A percentile compares a stretch with the other conserved stretches of the same genome.
Conservation (phyloP, 192 early-diverging fungal species). For the Rhizophagus clarus region DNA sequence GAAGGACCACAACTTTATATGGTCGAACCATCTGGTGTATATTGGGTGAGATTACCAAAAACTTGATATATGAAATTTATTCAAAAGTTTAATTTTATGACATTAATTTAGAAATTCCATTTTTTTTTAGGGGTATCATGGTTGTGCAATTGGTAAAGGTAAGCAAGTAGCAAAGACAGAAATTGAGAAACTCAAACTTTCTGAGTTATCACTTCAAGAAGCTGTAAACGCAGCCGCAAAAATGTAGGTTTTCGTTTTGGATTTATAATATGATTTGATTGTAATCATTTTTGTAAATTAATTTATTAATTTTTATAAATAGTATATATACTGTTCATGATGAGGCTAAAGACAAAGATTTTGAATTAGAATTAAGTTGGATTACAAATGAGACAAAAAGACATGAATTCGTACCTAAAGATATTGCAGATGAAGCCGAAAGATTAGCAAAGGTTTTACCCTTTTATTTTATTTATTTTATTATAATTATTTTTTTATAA, state of each 20-base stretch:
- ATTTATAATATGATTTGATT: slow-evolving; percentile 15
- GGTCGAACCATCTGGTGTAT: slow-evolving; percentile 96
- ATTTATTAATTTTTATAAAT: neutral
- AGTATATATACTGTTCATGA: slow-evolving; percentile 95
- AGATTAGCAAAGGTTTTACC: slow-evolving; percentile 74
- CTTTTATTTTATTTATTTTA: neutral
- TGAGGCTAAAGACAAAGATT: slow-evolving; percentile 98
- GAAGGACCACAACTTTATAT: slow-evolving; percentile 89
- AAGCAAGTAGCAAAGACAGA: slow-evolving; percentile 98
- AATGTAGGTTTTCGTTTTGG: slow-evolving; percentile 63
- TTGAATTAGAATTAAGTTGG: slow-evolving; percentile 98
- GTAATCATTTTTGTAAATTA: neutral
- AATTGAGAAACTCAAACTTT: slow-evolving; percentile 93
- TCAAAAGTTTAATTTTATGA: neutral
- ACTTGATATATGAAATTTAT: neutral
- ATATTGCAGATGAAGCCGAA: slow-evolving; percentile 85
- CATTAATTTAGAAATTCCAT: slow-evolving; percentile 6
- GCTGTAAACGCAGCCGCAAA: slow-evolving; percentile 93
- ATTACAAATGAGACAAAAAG: slow-evolving; percentile 76
- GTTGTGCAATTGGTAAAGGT: slow-evolving; percentile 94
- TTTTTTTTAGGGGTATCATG: slow-evolving; percentile 82
- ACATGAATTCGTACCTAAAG: slow-evolving; percentile 88
- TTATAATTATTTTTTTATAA: neutral
- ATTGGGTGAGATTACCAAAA: slow-evolving; percentile 65
- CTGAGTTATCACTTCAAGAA: slow-evolving; percentile 76